Base-by-base conservation (phyloP, 345 rosid genomes). In the Stellera chamaejasme region DNA sequence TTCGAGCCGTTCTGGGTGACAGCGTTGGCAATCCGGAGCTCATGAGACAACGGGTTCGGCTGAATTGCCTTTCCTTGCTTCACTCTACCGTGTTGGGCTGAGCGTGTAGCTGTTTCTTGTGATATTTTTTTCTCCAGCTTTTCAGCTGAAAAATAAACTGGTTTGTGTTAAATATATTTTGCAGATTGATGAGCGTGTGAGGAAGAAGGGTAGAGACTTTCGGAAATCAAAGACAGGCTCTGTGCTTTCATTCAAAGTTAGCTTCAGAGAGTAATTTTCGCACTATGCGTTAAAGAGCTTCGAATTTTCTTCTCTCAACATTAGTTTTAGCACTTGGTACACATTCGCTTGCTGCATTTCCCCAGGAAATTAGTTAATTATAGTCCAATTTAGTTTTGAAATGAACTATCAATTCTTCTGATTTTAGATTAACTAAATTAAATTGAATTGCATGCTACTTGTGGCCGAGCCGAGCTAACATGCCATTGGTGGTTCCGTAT, bases 21-120 rank as follows among this genome's bases (percentile, higher is more conserved):
- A 91, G 91, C 79, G 71, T 91, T 12, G 98, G 98, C 50, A 48
- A 87, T 63, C 97, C 97, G 27, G 89, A 90, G 54, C 87, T 82
- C 50, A 90, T 87, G 94, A 77, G 83, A 67, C 77, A 85, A 72
- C 79, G 81, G 79, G 97, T 86, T 61, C 26, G 13, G 47, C 5
- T 10, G 27, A 36, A 28, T 39, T 10, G 36, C 13, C 6, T 45
- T 2, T 47, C 14, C 23, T 45, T 13, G 2, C 28, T 39, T 25
- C 10, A 43, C 39, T 19, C 7, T 16, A 27, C 27, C 2, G 23
- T 61, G 59, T 45, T 54, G 49, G 52, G 12, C 41, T 36, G 14
- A 42, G n/a, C 23, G 49, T 8, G 14, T 48, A 1, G 14, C 9
- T 48, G 14, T 13, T 12, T 12, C 14, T 12, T 10, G 1, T 19